Base-by-base conservation (phyloP, 495 filamentous ascomycete genomes). In the Lasiosphaeriaceae sp. region DNA sequence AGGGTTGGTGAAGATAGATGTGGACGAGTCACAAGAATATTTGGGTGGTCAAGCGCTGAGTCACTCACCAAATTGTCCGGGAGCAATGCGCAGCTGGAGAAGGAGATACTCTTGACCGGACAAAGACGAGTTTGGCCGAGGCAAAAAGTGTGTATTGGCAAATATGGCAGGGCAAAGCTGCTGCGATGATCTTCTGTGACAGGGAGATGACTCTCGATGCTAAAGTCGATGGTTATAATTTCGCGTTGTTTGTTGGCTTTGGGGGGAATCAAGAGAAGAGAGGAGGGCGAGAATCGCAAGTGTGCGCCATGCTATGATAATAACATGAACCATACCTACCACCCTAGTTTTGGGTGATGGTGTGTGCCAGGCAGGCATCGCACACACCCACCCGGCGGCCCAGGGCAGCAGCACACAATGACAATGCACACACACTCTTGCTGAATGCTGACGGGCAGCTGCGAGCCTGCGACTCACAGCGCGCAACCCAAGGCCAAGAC, bases 171-270 rank as follows among this genome's bases (percentile, higher is more conserved):
- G 73, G 75, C 75, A 70, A 66, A 62, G 75, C 76, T 80, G 74
- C 64, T 71, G 73, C 76, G 77, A 79, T 70, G 69, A 72, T 76
- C 75, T 69, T 75, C 77, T 76, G 77, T 77, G 76, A 80, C 77
- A 74, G 70, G 14, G 70, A 72, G 73, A 72, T 68, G 67, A 74
- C 71, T 79, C 77, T 78, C 74, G 62, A 67, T 66, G 61, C 63
- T 68, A 67, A 65, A 68, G 61, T 67, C 61, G 63, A 68, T 71
- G 66, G 66, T 67, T 63, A 55, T 54, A 66, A 66, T 67, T 68
- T 73, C 64, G 63, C 65, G 61, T 66, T 70, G 69, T 66, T 67
- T 77, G 72, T 74, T 77, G 75, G 69, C 71, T 76, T 71, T 3
- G 26, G 68, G 61, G 55, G 65, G 61, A 65, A 63, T 61, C 63